These are phyloP conservation scores for Fusarium clavum DNA, from an alignment of 2,329 filamentous ascomycete genomes.

Conservation along the genomic window DNA sequence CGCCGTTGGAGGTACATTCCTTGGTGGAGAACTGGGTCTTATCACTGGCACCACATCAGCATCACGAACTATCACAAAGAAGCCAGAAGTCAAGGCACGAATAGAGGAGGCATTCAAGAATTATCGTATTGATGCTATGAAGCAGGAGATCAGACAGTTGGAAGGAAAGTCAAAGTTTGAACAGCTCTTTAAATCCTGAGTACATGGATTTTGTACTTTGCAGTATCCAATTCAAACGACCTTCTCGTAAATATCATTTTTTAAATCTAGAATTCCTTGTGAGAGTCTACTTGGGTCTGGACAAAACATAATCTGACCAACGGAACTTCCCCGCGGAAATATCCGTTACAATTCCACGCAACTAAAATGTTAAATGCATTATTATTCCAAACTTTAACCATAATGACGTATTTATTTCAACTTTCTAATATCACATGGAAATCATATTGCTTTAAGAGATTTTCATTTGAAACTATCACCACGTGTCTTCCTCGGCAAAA, in stretches of 20 bases:
- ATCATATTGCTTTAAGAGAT: no score
- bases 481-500: not conserved
- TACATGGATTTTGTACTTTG: not conserved
- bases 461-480: not conserved
- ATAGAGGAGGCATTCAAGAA: conserved; percentile 6
- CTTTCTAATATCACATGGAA: not conserved
- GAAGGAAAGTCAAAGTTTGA: conserved; percentile 1
- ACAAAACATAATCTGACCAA: not conserved
- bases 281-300: not conserved
- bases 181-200: not conserved
- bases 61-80: conserved; percentile 2
- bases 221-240: not conserved
- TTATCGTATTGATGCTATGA: conserved; percentile 9
- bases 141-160: not conserved
- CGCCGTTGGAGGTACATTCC: not conserved
- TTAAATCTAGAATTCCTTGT: no score
- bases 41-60: not conserved
- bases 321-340: not conserved
- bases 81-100: not conserved
- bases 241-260: no score
- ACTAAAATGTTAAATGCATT: accelerated
- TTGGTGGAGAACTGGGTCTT: conserved; percentile 1
- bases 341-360: not conserved
- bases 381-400: not conserved
- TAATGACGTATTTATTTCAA: not conserved